Conservation (phyloP, 345 rosid genomes). For the Gossypium anomalum region DNA sequence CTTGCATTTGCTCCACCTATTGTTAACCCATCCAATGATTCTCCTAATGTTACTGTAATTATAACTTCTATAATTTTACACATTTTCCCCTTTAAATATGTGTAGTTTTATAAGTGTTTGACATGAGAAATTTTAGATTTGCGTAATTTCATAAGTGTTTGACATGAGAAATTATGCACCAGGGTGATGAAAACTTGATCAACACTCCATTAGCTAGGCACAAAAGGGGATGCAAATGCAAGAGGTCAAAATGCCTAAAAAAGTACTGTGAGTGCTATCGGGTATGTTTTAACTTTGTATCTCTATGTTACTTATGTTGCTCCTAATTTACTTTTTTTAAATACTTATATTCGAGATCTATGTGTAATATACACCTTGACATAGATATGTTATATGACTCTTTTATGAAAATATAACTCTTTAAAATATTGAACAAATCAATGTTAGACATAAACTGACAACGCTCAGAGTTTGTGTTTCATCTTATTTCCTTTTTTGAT, state of each 20-base stretch:
- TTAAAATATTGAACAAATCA: too few relatives aligned
- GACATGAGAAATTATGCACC: constrained; percentile 18
- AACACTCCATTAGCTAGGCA: constrained; percentile 38
- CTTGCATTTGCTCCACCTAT: constrained; percentile 46
- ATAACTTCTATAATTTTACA: neutral
- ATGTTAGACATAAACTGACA: too few relatives aligned
- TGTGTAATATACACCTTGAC: too few relatives aligned
- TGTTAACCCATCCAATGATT: constrained; percentile 14
- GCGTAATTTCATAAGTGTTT: neutral
- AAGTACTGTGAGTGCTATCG: constrained; percentile 51
- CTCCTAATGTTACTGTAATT: constrained; percentile 25
- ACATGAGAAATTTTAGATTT: constrained; percentile 11
- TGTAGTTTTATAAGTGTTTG: constrained; percentile 3
- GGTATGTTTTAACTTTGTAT: constrained; percentile 21
- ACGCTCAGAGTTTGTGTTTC: neutral
- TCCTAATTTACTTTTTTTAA: neutral
- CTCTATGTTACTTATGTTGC: neutral
- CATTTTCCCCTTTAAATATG: neutral
- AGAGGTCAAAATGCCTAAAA: constrained; percentile 44
- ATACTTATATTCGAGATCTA: neutral
- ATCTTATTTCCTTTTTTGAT: neutral
- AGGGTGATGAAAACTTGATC: constrained; percentile 24
- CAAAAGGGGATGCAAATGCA: constrained; percentile 52
- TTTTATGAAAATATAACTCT: too few relatives aligned
- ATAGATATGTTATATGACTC: too few relatives aligned